A percentile compares a stretch with the other conserved stretches of the same genome.
These are phyloP conservation scores for Lasiodiplodia gonubiensis DNA, from an alignment of 2,329 filamentous ascomycete genomes.

Conservation along the genomic window DNA sequence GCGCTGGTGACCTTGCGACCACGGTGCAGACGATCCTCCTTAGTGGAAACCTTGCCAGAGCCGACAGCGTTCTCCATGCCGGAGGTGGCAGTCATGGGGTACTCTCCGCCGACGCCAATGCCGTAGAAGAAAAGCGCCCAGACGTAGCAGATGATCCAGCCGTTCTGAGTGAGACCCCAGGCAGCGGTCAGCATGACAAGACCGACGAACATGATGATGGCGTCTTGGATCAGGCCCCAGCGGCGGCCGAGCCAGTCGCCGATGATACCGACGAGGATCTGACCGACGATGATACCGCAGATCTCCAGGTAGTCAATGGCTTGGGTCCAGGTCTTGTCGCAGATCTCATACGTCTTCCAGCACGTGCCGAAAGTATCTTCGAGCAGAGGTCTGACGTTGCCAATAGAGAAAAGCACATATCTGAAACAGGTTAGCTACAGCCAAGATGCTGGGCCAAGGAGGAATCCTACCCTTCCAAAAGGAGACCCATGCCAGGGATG, in stretches of 20 bases:
- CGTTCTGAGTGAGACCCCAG: slow-evolving; percentile 85
- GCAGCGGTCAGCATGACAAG: slow-evolving; percentile 88
- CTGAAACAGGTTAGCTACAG: slow-evolving; percentile 47
- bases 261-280: slow-evolving; percentile 82
- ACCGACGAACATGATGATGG: slow-evolving; percentile 90
- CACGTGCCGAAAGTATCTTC: slow-evolving; percentile 75
- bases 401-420: slow-evolving; percentile 96
- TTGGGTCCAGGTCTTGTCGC: slow-evolving; percentile 79
- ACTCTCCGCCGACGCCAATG: slow-evolving; percentile 78
- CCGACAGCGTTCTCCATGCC: slow-evolving; percentile 91
- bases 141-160: slow-evolving; percentile 97
- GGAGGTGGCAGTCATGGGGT: slow-evolving; percentile 94
- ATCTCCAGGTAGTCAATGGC: slow-evolving; percentile 92
- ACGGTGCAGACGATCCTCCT: slow-evolving; percentile 91
- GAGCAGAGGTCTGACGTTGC: slow-evolving; percentile 86
- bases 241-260: slow-evolving; percentile 86
- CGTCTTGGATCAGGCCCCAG: slow-evolving; percentile 95
- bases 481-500: slow-evolving; percentile 87
- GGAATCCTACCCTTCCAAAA: slow-evolving; percentile 73
- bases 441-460: slow-evolving; percentile 24
- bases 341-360: slow-evolving; percentile 71
- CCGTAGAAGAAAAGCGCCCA: slow-evolving; percentile 94
- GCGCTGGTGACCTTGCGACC: slow-evolving; percentile 94
- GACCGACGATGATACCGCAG: slow-evolving; percentile 91
- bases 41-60: slow-evolving; percentile 85